Base-by-base conservation (phyloP, 2,329 filamentous ascomycete genomes). In the Dactylonectria macrodidyma region DNA sequence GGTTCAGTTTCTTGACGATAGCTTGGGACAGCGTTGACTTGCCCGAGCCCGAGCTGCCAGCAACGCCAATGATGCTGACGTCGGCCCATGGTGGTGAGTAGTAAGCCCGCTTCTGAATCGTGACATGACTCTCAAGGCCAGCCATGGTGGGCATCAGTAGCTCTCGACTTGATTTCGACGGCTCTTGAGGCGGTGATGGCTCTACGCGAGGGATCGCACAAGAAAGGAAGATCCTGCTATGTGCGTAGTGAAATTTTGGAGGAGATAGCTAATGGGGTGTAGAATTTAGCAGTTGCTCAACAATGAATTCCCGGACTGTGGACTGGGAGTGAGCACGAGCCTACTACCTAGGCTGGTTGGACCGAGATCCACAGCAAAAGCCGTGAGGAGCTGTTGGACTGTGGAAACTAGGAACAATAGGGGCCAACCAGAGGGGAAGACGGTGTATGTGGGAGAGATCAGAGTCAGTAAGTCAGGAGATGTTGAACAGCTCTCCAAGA, bases 11-110 rank as follows among this genome's bases (percentile, higher is more conserved):
- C 76, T 89, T 92, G 71, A 98, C 93, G 75, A 99, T 97, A 71
- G 95, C 94, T 79, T 97, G 89, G 36, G 96, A 95, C 61, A 99
- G 85, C 7, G 95, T 98, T 7, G 95, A 98, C 86, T 99, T 99
- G 65, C 95, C 82, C 30, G 95, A 98, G 48, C 96, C 96, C 33
- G 95, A 98, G 82, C 94, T 96, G 44, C 96, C 96, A 72, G 96
- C 95, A 75, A 99, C 92, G 58, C 95, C 96, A 79, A 99, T 98
- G 77, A 99, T 98, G 83, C 93, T 95, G 75, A 97, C 91, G 82
- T 98, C 93, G 59, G 93, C 93, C 96, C 96, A 99, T 80, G 96
- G 96, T 68, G 96, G 96, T 70, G 92, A 93, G 83, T 98, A 99
- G 75, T 95, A 92, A 71, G 90, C 91, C 78, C 87, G 82, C 73